phyloP scores from a whole-genome alignment of 352 stramenopile species.

The Pythium chondricola region DNA sequence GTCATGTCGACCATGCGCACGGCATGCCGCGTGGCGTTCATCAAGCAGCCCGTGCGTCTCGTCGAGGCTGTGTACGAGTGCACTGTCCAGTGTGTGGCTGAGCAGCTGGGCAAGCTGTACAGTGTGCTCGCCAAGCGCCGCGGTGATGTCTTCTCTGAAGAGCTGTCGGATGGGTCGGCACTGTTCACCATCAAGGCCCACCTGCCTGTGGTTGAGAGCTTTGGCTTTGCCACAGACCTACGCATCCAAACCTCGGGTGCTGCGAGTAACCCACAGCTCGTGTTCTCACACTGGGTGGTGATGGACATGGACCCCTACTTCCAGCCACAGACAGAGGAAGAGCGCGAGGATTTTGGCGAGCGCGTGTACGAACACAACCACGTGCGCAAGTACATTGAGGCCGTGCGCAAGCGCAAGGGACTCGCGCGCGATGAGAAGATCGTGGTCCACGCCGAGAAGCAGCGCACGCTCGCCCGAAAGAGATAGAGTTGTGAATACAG shows the following conservation, averaged over 20 bases:
- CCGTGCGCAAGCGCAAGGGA: constrained; percentile 92
- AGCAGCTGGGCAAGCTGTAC: constrained; percentile 94
- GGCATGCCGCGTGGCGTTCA: constrained; percentile 63
- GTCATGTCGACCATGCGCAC: constrained; percentile 79
- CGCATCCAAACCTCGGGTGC: constrained; percentile 93
- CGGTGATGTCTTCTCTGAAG: constrained; percentile 85
- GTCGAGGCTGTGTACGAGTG: constrained; percentile 91
- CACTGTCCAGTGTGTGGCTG: constrained; percentile 79
- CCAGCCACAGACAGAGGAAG: constrained; percentile 92
- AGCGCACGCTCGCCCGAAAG: constrained; percentile 89
- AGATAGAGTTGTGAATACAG: no score
- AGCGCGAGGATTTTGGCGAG: constrained; percentile 95
- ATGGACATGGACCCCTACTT: constrained; percentile 96
- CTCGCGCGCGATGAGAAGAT: constrained; percentile 93
- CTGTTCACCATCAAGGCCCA: constrained; percentile 92
- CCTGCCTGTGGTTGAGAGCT: constrained; percentile 93
- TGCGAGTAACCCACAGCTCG: constrained; percentile 93
- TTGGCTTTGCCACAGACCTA: constrained; percentile 90
- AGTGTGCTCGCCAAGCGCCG: constrained; percentile 90
- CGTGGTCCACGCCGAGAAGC: constrained; percentile 95
- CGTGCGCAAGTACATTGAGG: constrained; percentile 92
- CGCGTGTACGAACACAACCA: constrained; percentile 90
- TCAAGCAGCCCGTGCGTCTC: constrained; percentile 84
- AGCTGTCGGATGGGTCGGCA: constrained; percentile 89
- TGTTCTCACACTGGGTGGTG: constrained; percentile 93